Percentiles rank a stretch among this genome's conserved stretches.
Conservation (phyloP, 495 filamentous ascomycete species). For the Xylaria cubensis region DNA sequence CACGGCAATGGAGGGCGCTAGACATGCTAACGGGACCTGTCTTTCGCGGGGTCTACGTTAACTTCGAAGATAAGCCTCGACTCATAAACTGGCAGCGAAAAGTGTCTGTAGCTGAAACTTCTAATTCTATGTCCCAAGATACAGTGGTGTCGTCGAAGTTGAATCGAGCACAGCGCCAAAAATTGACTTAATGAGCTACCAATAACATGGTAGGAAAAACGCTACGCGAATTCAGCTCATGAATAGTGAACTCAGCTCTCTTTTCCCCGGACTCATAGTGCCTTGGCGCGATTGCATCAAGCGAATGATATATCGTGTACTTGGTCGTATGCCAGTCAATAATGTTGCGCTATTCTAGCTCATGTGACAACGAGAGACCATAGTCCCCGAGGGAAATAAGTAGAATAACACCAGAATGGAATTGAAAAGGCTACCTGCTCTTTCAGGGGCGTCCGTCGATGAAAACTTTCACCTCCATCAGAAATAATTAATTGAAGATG, state of each 20-base stretch:
- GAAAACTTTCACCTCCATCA: not conserved
- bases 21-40: not conserved
- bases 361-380: not conserved
- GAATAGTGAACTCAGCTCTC: constrained; percentile 6
- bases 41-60: not conserved
- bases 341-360: not conserved
- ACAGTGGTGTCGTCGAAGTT: not conserved
- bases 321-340: not conserved
- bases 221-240: constrained; percentile 1
- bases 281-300: not conserved
- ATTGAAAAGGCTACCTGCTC: not conserved
- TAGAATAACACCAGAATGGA: not conserved
- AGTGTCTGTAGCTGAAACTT: not conserved
- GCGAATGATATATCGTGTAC: not conserved
- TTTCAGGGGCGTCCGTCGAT: not conserved
- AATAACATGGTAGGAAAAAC: not conserved
- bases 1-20: not conserved
- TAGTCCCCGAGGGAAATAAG: not conserved
- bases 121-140: not conserved
- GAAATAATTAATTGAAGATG: not conserved
- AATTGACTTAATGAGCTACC: not conserved
- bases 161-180: not conserved
- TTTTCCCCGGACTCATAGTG: not conserved
- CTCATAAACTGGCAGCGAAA: not conserved
- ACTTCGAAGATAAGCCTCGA: not conserved